Conservation (phyloP, 208 protist species). For the Trypanosoma avium region DNA sequence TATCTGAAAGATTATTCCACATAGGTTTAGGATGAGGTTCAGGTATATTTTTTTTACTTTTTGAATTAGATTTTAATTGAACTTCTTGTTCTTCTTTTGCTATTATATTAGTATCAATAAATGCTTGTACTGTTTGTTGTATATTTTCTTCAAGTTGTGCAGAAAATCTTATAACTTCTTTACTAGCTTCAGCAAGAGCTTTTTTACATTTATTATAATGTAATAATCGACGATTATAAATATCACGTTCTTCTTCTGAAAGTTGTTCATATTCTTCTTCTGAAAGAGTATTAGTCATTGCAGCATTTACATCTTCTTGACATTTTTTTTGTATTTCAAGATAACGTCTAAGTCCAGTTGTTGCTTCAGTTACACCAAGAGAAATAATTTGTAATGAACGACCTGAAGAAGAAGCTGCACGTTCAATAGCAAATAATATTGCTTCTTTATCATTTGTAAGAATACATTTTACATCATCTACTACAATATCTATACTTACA, state of each 20-base stretch:
- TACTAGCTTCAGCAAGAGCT: constrained; percentile 41
- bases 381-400: constrained; percentile 56
- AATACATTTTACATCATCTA: constrained; percentile 70
- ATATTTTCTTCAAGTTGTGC: constrained; percentile 10
- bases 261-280: constrained; percentile 81
- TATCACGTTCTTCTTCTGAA: constrained; percentile 38
- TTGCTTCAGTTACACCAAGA: constrained; percentile 64
- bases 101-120: constrained; percentile 18
- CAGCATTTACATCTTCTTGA: constrained; percentile 30
- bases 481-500: constrained; percentile 35
- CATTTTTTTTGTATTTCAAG: constrained; percentile 37
- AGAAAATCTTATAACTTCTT: constrained; percentile 30
- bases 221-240: constrained; percentile 75
- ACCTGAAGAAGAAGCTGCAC: constrained; percentile 32
- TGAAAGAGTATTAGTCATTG: constrained; percentile 44
- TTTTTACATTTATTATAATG: constrained; percentile 80
- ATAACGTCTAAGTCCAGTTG: constrained; percentile 49
- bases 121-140: constrained; percentile 34
- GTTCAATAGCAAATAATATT: constrained; percentile 48
- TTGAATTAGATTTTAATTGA: constrained; percentile 4
- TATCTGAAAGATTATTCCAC: constrained; percentile 19
- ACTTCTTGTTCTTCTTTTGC: constrained; percentile 31
- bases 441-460: constrained; percentile 48
- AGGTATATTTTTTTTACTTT: constrained; percentile 21
- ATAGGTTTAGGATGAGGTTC: constrained; percentile 6